phyloP scores from a whole-genome alignment of 441 rosid species.

The Croton laevigatus region DNA sequence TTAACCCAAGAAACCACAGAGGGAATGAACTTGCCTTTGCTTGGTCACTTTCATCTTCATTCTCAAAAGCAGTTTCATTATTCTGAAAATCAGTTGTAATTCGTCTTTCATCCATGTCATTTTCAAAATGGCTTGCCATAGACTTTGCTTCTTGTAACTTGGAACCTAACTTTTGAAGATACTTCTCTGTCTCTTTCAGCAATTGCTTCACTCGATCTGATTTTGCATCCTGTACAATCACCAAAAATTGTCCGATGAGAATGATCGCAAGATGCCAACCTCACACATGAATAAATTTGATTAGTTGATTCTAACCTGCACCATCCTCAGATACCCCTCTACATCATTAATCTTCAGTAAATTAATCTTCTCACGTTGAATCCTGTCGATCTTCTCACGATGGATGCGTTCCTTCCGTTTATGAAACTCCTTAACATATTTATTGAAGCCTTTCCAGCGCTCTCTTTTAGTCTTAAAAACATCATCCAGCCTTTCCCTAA shows the following conservation, averaged over 20 bases:
- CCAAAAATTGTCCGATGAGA: conserved; percentile 19
- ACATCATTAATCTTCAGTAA: conserved; percentile 92
- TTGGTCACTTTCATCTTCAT: conserved; percentile 88
- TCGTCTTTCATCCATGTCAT: conserved; percentile 59
- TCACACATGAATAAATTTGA: conserved; percentile 17
- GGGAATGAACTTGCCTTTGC: conserved; percentile 64
- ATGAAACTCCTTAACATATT: conserved; percentile 85
- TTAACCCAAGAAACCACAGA: conserved; percentile 20
- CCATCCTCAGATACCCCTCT: conserved; percentile 98
- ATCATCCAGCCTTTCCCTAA: conserved; percentile 89
- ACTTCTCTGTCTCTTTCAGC: conserved; percentile 91
- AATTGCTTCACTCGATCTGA: conserved; percentile 94
- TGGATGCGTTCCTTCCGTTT: conserved; percentile 88
- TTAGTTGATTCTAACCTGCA: conserved; percentile 59
- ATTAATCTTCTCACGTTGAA: conserved; percentile 96
- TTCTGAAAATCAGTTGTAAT: conserved; percentile 43
- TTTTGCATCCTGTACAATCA: conserved; percentile 71
- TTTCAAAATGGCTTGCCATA: conserved; percentile 53
- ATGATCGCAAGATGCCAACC: conserved; percentile 18
- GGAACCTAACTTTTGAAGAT: conserved; percentile 88
- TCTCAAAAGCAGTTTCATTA: conserved; percentile 60
- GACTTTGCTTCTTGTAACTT: conserved; percentile 78
- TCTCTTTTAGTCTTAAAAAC: conserved; percentile 76
- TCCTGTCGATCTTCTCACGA: conserved; percentile 96
- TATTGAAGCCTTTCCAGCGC: conserved; percentile 89